Evolutionary conservation across 1,284 basidiomycete genomes (phyloP).

Genomic region (Cryptococcus sp.): DNA sequence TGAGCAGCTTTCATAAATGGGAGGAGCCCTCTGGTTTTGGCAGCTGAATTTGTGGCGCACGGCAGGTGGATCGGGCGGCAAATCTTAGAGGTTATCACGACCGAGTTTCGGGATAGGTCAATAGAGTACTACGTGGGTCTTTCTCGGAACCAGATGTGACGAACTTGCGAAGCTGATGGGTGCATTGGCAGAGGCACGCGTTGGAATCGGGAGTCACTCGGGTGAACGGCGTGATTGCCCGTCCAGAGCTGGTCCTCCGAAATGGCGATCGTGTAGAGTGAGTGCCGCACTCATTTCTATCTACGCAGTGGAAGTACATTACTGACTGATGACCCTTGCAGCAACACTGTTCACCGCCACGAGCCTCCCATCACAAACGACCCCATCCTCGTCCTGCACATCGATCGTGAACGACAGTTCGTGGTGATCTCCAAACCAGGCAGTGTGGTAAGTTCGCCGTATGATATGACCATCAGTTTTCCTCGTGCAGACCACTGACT

Average conservation of each 20-base stretch:
- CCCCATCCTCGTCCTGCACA: slow-evolving; percentile 73
- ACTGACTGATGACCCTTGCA: slow-evolving; percentile 41
- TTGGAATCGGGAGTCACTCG: slow-evolving; percentile 91
- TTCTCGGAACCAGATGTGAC: not conserved
- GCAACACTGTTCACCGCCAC: slow-evolving; percentile 91
- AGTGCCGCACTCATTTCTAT: no score
- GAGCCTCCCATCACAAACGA: slow-evolving; percentile 91
- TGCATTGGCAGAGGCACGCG: slow-evolving; percentile 66
- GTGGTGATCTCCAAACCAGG: slow-evolving; percentile 94
- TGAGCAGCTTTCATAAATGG: slow-evolving; percentile 55
- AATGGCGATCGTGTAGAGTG: slow-evolving; percentile 90
- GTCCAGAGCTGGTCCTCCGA: slow-evolving; percentile 71
- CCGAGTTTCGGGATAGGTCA: slow-evolving; percentile 83
- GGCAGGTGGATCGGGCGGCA: slow-evolving; percentile 45
- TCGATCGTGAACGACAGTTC: slow-evolving; percentile 74
- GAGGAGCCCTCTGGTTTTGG: not conserved
- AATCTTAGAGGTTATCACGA: slow-evolving; percentile 72
- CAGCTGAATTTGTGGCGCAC: slow-evolving; percentile 1
- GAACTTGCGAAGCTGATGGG: no score
- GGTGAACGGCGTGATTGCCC: slow-evolving; percentile 80
- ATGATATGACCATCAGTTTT: not conserved
- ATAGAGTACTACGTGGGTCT: slow-evolving; percentile 85
- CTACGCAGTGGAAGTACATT: no score
- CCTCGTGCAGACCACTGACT: not conserved
- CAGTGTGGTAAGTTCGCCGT: slow-evolving; percentile 67